A percentile compares a stretch with the other conserved stretches of the same genome.
Evolutionary conservation across 164 flowering plant genomes (phyloP).

Genomic region (Macadamia tetraphylla): DNA sequence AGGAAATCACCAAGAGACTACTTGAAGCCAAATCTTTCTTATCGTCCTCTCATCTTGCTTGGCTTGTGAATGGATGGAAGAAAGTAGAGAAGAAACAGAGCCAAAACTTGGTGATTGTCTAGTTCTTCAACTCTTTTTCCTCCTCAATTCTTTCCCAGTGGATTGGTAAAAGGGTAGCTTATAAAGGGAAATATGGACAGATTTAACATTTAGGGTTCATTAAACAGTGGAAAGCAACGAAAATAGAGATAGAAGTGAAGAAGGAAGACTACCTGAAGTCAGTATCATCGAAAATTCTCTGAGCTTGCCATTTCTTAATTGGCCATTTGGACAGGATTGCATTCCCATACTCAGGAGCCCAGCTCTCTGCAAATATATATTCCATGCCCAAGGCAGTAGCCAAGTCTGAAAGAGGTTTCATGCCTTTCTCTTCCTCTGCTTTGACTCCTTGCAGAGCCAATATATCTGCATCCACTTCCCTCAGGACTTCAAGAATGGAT

Average conservation of each 20-base stretch:
- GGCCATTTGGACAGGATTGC: constrained; percentile 91
- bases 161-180: background rate
- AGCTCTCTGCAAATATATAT: constrained; percentile 93
- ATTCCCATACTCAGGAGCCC: constrained; percentile 97
- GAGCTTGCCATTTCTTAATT: constrained; percentile 68
- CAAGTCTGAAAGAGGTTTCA: constrained; percentile 87
- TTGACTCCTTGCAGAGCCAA: constrained; percentile 88
- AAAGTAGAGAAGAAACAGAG: background rate
- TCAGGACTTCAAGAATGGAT: constrained; percentile 62
- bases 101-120: background rate
- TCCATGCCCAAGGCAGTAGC: constrained; percentile 84
- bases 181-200: background rate
- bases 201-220: background rate
- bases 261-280: constrained; percentile 65
- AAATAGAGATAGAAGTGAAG: background rate
- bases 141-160: background rate
- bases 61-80: background rate
- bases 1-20: too few species aligned
- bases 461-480: constrained; percentile 81
- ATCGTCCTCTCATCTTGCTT: background rate
- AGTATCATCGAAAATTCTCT: constrained; percentile 72
- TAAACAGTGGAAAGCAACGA: background rate
- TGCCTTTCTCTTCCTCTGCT: constrained; percentile 82
- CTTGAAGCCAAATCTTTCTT: background rate
- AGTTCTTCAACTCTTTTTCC: background rate